Conservation (phyloP, 148 eudicot species). For the Rhododendron vialii region DNA sequence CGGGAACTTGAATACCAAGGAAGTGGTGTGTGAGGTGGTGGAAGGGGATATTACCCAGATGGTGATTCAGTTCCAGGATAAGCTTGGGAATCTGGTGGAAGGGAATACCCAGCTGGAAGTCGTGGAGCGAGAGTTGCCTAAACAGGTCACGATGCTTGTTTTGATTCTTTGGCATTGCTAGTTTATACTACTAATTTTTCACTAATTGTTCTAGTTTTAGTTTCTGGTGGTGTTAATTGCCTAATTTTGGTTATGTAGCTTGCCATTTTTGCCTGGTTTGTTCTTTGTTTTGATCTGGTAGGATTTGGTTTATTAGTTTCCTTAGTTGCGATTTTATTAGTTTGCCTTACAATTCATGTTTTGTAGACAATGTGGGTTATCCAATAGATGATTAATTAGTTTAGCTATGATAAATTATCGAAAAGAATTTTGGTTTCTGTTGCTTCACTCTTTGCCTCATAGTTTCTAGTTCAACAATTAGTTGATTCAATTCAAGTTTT, state of each 20-base stretch:
- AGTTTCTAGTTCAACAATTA: neutral
- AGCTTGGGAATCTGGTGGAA: constrained; percentile 92
- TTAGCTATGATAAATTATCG: neutral
- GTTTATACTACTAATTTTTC: neutral
- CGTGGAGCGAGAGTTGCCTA: constrained; percentile 74
- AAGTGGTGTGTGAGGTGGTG: constrained; percentile 92
- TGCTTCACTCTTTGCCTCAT: neutral
- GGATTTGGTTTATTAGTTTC: neutral
- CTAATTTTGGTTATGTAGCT: neutral
- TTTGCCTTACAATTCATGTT: neutral
- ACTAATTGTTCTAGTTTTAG: neutral
- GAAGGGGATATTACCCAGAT: constrained; percentile 94
- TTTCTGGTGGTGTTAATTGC: neutral
- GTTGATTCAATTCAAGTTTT: neutral
- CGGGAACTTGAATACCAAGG: constrained; percentile 86
- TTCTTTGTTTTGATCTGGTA: neutral
- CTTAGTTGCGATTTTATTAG: neutral
- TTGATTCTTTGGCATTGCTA: neutral
- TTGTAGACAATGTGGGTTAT: neutral
- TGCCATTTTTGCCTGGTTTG: neutral
- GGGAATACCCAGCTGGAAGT: constrained; percentile 70
- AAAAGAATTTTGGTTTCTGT: neutral
- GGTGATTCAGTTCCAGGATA: constrained; percentile 91
- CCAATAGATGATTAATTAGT: neutral
- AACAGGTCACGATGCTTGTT: constrained; percentile 37